Evolutionary conservation across 495 filamentous ascomycete genomes (phyloP).

Genomic region (Astrothelium subdiscretum): DNA sequence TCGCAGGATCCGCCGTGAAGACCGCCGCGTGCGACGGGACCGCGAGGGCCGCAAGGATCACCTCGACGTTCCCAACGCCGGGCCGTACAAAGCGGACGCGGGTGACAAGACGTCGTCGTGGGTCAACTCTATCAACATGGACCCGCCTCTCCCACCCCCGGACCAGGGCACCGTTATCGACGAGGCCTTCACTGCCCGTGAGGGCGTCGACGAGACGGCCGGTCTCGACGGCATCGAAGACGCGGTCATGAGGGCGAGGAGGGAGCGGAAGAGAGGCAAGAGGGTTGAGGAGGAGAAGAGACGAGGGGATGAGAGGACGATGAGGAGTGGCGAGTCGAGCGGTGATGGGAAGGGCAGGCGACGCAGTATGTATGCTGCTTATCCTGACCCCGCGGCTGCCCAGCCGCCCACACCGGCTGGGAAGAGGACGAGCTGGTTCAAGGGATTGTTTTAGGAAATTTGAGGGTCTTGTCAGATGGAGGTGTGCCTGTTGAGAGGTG

Average conservation of each 20-base stretch:
- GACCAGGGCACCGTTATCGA: constrained; percentile 45
- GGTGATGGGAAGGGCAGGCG: background rate
- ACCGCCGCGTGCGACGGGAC: constrained; percentile 13
- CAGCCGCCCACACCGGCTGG: constrained; percentile 6
- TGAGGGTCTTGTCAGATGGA: too few species aligned
- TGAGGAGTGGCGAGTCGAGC: background rate
- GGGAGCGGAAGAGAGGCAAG: constrained; percentile 4
- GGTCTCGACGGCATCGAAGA: constrained; percentile 8
- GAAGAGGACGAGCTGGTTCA: constrained; percentile 19
- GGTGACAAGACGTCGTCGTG: constrained; percentile 49
- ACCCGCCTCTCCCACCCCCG: constrained; percentile 48
- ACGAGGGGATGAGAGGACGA: constrained; percentile 8
- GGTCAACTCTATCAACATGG: constrained; percentile 44
- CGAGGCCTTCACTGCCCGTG: constrained; percentile 28
- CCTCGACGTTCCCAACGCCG: background rate
- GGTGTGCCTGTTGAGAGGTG: constrained; percentile 33
- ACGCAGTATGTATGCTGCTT: constrained; percentile 5
- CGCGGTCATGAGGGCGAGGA: constrained; percentile 9
- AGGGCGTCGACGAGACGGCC: constrained; percentile 9
- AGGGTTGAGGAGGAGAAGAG: constrained; percentile 8
- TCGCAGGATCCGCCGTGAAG: constrained; percentile 15
- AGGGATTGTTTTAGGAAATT: constrained; percentile 12
- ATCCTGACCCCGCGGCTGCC: constrained; percentile 6
- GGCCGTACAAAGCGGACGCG: constrained; percentile 19
- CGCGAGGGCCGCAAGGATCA: constrained; percentile 5